Conservation (phyloP, 192 early-diverging fungal genomes). For the Cladochytrium replicatum region DNA sequence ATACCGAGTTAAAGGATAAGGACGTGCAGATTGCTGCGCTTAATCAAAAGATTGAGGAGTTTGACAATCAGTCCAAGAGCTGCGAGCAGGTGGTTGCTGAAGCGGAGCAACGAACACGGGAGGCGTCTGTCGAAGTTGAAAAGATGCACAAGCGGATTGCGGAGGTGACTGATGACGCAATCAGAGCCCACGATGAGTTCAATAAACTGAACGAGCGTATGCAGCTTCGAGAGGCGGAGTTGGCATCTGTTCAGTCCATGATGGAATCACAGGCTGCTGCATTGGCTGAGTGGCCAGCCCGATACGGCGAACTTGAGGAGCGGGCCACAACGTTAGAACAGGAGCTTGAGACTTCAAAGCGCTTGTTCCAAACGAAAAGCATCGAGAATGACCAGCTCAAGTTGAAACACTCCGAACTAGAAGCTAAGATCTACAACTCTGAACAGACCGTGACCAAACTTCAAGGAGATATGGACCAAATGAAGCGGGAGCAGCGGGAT, state of each 20-base stretch:
- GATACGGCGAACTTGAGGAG: constrained; percentile 23
- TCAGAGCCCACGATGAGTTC: neutral
- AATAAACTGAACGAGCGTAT: constrained; percentile 6
- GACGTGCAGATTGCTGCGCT: constrained; percentile 26
- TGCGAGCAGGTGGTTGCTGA: neutral
- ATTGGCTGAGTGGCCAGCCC: constrained; percentile 12
- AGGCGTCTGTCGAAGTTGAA: too few relatives aligned
- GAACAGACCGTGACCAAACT: constrained; percentile 13
- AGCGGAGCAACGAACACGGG: constrained; percentile 14
- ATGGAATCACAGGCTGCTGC: constrained; percentile 18
- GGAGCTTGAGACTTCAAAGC: constrained; percentile 38
- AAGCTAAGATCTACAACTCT: constrained; percentile 31
- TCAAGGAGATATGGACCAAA: constrained; percentile 20
- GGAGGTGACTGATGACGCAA: constrained; percentile 18
- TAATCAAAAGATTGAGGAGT: neutral
- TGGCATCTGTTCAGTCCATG: constrained; percentile 3
- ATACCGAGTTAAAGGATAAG: constrained; percentile 21
- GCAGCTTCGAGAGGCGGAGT: constrained; percentile 4
- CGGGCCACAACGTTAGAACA: constrained; percentile 34
- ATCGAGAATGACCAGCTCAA: constrained; percentile 39
- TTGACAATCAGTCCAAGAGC: neutral
- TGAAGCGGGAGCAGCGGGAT: constrained; percentile 24
- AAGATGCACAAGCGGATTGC: constrained; percentile 29
- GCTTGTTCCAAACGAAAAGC: constrained; percentile 40
- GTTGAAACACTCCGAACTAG: constrained; percentile 37